These are phyloP conservation scores for Fusarium hostae DNA, from an alignment of 2,329 filamentous ascomycete genomes.

Conservation along the genomic window DNA sequence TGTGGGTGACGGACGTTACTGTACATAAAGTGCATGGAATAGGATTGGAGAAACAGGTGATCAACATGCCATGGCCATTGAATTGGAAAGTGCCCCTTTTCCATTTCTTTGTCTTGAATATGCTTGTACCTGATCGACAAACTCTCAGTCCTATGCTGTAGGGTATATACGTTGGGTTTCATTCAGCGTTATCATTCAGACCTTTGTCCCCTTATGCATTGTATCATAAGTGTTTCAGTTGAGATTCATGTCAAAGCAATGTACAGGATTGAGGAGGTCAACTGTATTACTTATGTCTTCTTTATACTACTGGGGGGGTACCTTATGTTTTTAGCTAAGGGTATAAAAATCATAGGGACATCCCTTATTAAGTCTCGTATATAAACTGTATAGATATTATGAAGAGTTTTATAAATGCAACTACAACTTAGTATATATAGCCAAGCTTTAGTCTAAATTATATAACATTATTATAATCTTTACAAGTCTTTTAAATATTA, in stretches of 20 bases:
- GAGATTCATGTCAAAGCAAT: not conserved
- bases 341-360: not conserved
- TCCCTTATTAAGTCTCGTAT: not conserved
- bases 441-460: too few relatives aligned
- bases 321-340: too few relatives aligned
- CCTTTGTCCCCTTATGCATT: not conserved
- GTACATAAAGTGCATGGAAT: not conserved
- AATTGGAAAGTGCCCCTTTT: not conserved
- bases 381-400: not conserved
- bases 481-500: too few relatives aligned
- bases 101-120: not conserved
- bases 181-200: not conserved
- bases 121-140: not conserved
- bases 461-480: not conserved
- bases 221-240: conserved; percentile 19
- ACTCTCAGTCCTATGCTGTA: not conserved
- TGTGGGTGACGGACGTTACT: too few relatives aligned
- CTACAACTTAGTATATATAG: not conserved
- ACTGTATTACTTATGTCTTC: not conserved
- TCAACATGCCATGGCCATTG: not conserved
- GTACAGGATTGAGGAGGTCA: not conserved
- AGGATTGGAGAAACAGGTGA: not conserved
- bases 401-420: not conserved
- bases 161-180: not conserved
- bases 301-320: not conserved